These are phyloP conservation scores for Trifolium repens DNA, from an alignment of 306 rosid genomes.

Conservation along the genomic window DNA sequence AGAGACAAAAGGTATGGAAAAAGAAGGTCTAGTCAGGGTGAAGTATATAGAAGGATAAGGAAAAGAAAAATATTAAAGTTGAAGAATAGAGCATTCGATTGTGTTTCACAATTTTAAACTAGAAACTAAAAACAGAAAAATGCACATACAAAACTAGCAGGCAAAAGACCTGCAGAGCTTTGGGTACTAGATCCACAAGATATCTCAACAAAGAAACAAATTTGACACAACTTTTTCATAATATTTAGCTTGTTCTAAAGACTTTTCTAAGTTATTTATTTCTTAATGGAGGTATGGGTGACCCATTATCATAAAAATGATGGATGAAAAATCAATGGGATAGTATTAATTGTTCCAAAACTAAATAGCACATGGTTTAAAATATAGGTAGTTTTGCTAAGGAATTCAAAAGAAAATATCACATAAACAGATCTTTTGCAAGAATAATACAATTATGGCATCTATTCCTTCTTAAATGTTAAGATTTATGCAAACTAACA, in stretches of 20 bases:
- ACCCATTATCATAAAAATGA: constrained; percentile 23
- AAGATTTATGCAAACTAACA: constrained; percentile 24
- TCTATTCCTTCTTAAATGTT: constrained; percentile 20
- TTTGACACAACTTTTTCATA: constrained; percentile 17
- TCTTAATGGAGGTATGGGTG: constrained; percentile 3
- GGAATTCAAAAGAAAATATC: constrained; percentile 30
- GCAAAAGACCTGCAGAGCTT: constrained; percentile 2
- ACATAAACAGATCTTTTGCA: constrained; percentile 7
- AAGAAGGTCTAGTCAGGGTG: constrained; percentile 4
- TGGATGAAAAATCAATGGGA: neutral
- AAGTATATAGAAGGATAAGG: neutral
- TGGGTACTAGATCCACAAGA: constrained; percentile 23
- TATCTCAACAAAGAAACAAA: constrained; percentile 21
- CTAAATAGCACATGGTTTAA: neutral
- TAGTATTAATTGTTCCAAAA: constrained; percentile 14
- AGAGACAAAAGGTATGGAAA: neutral
- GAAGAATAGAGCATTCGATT: constrained; percentile 10
- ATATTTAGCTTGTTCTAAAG: constrained; percentile 22
- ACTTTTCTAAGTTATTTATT: constrained; percentile 21
- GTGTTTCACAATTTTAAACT: neutral
- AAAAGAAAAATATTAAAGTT: constrained; percentile 14
- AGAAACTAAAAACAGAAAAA: constrained; percentile 34
- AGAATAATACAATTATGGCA: constrained; percentile 7
- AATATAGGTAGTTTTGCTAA: constrained; percentile 4
- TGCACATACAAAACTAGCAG: constrained; percentile 18